Base-by-base conservation (phyloP, 345 rosid species). In the Hevea brasiliensis region DNA sequence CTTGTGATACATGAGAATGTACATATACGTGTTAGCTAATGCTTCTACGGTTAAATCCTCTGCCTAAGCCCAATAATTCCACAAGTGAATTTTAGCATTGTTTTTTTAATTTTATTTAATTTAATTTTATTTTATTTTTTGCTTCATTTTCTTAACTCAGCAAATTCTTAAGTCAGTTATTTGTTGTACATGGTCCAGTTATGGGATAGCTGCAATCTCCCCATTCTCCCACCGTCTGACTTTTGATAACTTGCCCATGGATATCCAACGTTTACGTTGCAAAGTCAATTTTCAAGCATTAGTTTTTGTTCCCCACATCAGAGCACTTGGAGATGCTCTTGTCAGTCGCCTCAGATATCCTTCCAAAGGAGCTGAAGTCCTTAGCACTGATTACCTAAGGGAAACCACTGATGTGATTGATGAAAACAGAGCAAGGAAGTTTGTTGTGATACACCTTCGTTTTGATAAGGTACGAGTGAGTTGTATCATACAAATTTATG, bases 161-260 rank as follows among this genome's bases (percentile, higher is more conserved):
- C 45, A 4, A 35, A n/a, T 21, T 21, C 26, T 65, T 10, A 9
- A 63, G 29, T 65, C 41, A 48, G 23, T 27, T 45, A 42, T 57
- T 21, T 56, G 17, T n/a, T 67, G 27, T 65, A 17, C 41, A 23
- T 69, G 55, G 8, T 61, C 81, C 87, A 95, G 98, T 72, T 88
- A 88, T 68, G 96, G 98, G 23, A 85, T 95, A 32, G 97, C 92
- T 65, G 99, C 99, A 51, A 85, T 95, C 78, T 88, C 99, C 6
- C 98, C 98, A 9, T 92, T 95, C 87, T 95, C 98, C 68, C 99
- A 95, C 78, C 97, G 94, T 51, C 76, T 95, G 80, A 88, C 89
- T 11, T 95, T 95, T 80, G 97, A 95, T 72, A 85, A 87, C 77
- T 74, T 95, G 83, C 96, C 97, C 10, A 73, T 65, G 58, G 77